A percentile compares a stretch with the other conserved stretches of the same genome.
phyloP scores from a whole-genome alignment of 2,329 filamentous ascomycete species.

The Claviceps digitariae region DNA sequence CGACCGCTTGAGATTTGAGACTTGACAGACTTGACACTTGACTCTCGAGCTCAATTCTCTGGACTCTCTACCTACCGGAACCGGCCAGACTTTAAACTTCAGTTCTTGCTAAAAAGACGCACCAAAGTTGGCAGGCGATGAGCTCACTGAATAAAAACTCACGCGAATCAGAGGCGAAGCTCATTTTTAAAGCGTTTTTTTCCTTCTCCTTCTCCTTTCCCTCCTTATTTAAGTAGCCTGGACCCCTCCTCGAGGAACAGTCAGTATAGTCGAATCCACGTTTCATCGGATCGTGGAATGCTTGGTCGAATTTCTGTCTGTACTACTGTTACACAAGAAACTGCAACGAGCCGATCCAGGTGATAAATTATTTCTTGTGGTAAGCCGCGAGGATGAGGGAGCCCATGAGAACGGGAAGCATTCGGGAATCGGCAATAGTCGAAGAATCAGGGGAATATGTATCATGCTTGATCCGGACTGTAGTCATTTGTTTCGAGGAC shows the following conservation, averaged over 20 bases:
- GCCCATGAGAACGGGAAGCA: not conserved
- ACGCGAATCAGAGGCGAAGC: not conserved
- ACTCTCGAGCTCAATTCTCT: too few species aligned
- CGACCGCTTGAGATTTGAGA: too few species aligned
- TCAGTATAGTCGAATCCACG: not conserved
- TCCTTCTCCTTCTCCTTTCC: too few species aligned
- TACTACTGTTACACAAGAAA: not conserved
- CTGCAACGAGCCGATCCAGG: conserved; percentile 1
- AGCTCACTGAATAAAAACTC: too few species aligned
- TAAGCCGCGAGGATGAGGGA: not conserved
- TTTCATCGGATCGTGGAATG: not conserved
- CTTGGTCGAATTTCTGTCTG: not conserved
- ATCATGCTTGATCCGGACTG: not conserved
- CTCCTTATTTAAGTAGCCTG: too few species aligned
- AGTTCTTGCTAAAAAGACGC: too few species aligned
- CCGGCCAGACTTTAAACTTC: too few species aligned
- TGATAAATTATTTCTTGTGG: not conserved
- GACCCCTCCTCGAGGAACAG: not conserved
- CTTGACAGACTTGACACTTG: too few species aligned
- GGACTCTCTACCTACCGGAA: too few species aligned
- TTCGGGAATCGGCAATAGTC: not conserved
- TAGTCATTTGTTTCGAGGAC: not conserved
- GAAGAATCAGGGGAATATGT: not conserved
- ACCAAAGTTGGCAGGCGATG: not conserved
- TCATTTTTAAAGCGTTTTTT: not conserved